Evolutionary conservation across 2,329 filamentous ascomycete genomes (phyloP).

Genomic region (Claviceps monticola): DNA sequence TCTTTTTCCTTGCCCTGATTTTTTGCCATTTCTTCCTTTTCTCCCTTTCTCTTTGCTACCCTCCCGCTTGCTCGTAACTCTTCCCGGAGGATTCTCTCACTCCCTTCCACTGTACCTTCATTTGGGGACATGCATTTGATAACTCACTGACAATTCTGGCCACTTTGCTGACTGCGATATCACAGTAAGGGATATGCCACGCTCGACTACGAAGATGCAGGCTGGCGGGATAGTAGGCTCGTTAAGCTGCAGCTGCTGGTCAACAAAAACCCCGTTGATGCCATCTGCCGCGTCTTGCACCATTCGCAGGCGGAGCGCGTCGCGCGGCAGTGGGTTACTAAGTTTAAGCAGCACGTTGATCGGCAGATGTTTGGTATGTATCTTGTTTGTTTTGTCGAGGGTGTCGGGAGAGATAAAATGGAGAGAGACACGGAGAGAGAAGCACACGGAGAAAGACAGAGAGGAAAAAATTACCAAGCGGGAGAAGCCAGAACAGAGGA

Average conservation of each 20-base stretch:
- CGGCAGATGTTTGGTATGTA: slow-evolving; percentile 69
- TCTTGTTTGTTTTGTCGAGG: neutral
- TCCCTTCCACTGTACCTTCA: too few species aligned
- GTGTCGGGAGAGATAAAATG: too few species aligned
- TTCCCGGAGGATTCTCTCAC: too few species aligned
- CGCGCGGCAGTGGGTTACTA: slow-evolving; percentile 77
- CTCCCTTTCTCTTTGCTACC: neutral
- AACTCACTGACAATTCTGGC: too few species aligned
- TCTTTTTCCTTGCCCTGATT: too few species aligned
- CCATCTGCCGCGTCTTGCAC: slow-evolving; percentile 83
- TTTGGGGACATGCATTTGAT: too few species aligned
- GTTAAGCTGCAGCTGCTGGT: slow-evolving; percentile 86
- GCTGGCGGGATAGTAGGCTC: slow-evolving; percentile 66
- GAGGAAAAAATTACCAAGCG: neutral
- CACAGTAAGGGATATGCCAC: slow-evolving; percentile 74
- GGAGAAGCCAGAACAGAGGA: neutral
- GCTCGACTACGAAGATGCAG: slow-evolving; percentile 91
- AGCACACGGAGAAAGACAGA: neutral
- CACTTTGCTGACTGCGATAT: neutral
- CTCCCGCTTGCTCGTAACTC: too few species aligned
- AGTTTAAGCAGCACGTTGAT: slow-evolving; percentile 95
- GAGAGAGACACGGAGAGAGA: neutral
- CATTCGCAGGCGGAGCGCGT: slow-evolving; percentile 65
- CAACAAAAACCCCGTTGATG: slow-evolving; percentile 87
- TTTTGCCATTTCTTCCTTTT: neutral